Base-by-base conservation (phyloP, 805 yeast species). In the Candida germanica region DNA sequence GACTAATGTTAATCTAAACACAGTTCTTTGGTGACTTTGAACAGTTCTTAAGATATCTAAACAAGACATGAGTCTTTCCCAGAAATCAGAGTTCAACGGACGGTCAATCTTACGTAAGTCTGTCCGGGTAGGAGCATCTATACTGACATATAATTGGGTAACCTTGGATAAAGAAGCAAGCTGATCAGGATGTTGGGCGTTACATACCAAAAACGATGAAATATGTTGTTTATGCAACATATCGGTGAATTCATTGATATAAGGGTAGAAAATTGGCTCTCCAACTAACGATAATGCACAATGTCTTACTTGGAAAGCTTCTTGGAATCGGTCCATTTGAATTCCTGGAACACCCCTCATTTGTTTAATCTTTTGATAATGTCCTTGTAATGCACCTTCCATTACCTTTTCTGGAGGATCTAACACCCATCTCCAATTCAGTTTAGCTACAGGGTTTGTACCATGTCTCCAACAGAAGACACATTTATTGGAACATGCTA, bases 401-500 rank as follows among this genome's bases (percentile, higher is more conserved):
- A 88, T 56, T 33, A 88, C 86, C 42, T 69, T 80, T 48, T 86
- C 89, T 0, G 97, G 96, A 14, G 83, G 80, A 58, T 88, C 96
- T 10, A 87, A 85, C 51, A 87, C 91, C 97, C 97, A 88, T 51
- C 96, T 70, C 97, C 97, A 88, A 44, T 66, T 67, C 42, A 83
- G 82, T 19, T 95, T 88, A 12, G 96, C 96, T 2, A 89, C 96
- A 0, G 97, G 97, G 53, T 88, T 89, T 2, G 96, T 88, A 32
- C 97, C 97, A 59, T 88, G 97, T 57, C 97, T 76, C 97, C 97
- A 88, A 64, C 97, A 88, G 54, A 88, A 88, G 4, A 89, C 96
- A 72, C 97, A 88, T 58, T 88, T 88, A 56, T 88, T 88, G 4
- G 96, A 87, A 59, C 97, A 88, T 6, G 96, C 91, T 40, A 88